Conservation (phyloP, 1,139 yeast species). For the Pneumocystis murina region DNA sequence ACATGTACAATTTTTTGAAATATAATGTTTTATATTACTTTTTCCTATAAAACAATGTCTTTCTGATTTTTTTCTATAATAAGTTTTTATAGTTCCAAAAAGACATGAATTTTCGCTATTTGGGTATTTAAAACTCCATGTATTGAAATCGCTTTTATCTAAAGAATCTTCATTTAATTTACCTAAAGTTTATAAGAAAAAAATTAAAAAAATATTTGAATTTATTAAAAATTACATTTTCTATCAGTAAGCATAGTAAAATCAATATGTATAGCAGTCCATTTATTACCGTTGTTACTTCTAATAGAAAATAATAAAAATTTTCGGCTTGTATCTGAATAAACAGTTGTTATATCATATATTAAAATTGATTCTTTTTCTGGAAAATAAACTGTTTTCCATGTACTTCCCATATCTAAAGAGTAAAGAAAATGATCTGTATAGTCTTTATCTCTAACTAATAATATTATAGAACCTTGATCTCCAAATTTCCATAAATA, state of each 20-base stretch:
- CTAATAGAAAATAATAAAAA: slow-evolving; percentile 41
- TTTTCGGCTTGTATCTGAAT: slow-evolving; percentile 71
- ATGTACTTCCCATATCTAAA: slow-evolving; percentile 61
- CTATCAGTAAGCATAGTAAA: slow-evolving; percentile 43
- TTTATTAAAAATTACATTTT: slow-evolving; percentile 6
- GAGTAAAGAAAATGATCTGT: slow-evolving; percentile 54
- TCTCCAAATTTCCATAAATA: slow-evolving; percentile 95
- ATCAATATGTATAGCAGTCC: slow-evolving; percentile 39
- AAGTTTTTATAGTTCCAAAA: slow-evolving; percentile 76
- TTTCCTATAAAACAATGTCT: slow-evolving; percentile 66
- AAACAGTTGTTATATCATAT: slow-evolving; percentile 73
- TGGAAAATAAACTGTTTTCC: slow-evolving; percentile 51
- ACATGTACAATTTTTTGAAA: slow-evolving; percentile 61
- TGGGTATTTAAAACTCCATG: slow-evolving; percentile 70
- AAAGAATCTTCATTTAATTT: slow-evolving; percentile 42
- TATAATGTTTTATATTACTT: slow-evolving; percentile 43
- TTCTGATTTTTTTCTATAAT: slow-evolving; percentile 53
- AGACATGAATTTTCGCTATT: slow-evolving; percentile 45
- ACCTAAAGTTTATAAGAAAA: slow-evolving; percentile 43
- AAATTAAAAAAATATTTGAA: slow-evolving; percentile 1
- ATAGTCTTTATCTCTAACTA: slow-evolving; percentile 43
- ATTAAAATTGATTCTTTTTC: slow-evolving; percentile 41
- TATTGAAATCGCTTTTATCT: slow-evolving; percentile 58
- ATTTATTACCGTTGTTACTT: slow-evolving; percentile 30
- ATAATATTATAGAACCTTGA: slow-evolving; percentile 69